phyloP scores from a whole-genome alignment of 2,329 filamentous ascomycete genomes.

The Claviceps sp. region DNA sequence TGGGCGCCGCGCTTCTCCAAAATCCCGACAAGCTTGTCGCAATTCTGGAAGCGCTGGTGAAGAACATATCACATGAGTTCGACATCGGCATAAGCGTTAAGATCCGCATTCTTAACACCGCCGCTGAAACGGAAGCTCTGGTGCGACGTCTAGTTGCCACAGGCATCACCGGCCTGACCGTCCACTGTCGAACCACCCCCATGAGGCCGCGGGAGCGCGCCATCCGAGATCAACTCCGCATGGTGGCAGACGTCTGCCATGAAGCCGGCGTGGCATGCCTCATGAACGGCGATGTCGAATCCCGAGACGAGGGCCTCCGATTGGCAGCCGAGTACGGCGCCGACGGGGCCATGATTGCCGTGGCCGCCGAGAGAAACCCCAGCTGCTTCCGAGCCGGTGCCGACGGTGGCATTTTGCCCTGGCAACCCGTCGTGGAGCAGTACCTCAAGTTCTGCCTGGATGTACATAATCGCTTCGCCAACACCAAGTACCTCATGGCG shows the following conservation, averaged over 20 bases:
- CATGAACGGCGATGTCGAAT: constrained; percentile 87
- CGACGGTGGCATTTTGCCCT: constrained; percentile 58
- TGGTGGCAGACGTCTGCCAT: constrained; percentile 69
- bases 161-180: constrained; percentile 81
- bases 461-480: constrained; percentile 75
- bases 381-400: constrained; percentile 64
- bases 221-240: constrained; percentile 71
- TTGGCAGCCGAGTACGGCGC: constrained; percentile 70
- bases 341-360: constrained; percentile 95
- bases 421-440: constrained; percentile 63
- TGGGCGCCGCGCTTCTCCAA: constrained; percentile 83
- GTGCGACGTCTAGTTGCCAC: constrained; percentile 70
- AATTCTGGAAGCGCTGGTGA: constrained; percentile 73
- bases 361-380: constrained; percentile 78
- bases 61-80: constrained; percentile 60
- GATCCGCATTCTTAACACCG: constrained; percentile 72
- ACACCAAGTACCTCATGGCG: constrained; percentile 81
- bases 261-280: constrained; percentile 81
- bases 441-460: constrained; percentile 64
- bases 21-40: constrained; percentile 72
- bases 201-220: constrained; percentile 87
- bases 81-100: constrained; percentile 95
- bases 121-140: constrained; percentile 61
- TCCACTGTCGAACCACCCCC: constrained; percentile 90
- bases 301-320: constrained; percentile 54